Evolutionary conservation across 306 rosid genomes (phyloP).

Genomic region (Adenanthera pavonina): DNA sequence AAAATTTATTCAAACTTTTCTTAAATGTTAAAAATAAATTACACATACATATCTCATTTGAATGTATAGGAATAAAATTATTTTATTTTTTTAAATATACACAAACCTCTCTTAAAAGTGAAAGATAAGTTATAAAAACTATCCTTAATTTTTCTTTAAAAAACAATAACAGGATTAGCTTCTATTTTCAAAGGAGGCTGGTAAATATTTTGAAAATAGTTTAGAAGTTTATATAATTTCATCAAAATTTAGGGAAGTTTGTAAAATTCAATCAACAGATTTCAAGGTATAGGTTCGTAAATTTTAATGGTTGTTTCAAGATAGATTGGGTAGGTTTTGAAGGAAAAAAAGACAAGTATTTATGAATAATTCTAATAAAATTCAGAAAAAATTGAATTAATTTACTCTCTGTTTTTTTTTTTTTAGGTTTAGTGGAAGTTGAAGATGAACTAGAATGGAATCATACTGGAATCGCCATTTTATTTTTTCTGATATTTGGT

Average conservation of each 20-base stretch:
- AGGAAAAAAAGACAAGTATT: too few species aligned
- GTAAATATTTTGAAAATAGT: background rate
- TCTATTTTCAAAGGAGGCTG: too few species aligned
- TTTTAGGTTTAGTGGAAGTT: background rate
- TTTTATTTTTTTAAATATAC: background rate
- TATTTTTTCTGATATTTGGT: background rate
- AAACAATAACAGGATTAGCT: too few species aligned
- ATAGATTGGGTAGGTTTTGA: too few species aligned
- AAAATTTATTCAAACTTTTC: background rate
- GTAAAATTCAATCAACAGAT: too few species aligned
- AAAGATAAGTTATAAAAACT: too few species aligned
- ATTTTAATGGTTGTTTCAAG: too few species aligned
- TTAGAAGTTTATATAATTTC: background rate
- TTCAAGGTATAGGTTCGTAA: too few species aligned
- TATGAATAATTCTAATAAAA: background rate
- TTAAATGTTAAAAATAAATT: background rate
- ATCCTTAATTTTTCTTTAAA: too few species aligned
- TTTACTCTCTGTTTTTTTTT: background rate
- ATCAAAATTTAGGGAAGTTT: too few species aligned
- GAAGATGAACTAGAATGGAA: background rate
- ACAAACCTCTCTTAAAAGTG: background rate
- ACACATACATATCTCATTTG: background rate
- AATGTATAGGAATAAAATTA: too few species aligned
- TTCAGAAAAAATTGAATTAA: background rate
- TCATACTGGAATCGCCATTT: background rate